phyloP scores from a whole-genome alignment of 345 rosid species.

The Diplotaxis tenuifolia region DNA sequence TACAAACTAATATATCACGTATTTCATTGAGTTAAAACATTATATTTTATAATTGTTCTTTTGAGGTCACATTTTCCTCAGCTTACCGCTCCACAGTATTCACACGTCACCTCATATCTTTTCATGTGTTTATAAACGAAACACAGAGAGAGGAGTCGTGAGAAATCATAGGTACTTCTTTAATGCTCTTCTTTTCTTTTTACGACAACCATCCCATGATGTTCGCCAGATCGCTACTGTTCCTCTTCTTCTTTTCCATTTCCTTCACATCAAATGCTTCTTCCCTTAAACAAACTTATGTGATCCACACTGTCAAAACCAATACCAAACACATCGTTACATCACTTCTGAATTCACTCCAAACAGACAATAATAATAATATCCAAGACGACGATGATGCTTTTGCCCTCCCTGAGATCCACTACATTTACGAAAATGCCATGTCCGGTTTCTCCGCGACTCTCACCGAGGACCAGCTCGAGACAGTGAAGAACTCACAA shows the following conservation, averaged over 20 bases:
- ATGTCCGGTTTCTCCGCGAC: slow-evolving; percentile 66
- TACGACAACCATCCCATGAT: slow-evolving; percentile 30
- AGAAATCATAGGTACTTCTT: slow-evolving; percentile 23
- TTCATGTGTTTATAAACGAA: slow-evolving; percentile 20
- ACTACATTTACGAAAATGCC: slow-evolving; percentile 55
- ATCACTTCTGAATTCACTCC: slow-evolving; percentile 37
- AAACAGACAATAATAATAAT: slow-evolving; percentile 23
- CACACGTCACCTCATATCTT: slow-evolving; percentile 30
- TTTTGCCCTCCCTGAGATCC: slow-evolving; percentile 41
- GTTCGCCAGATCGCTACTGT: slow-evolving; percentile 30
- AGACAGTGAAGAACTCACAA: slow-evolving; percentile 40
- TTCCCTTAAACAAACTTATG: slow-evolving; percentile 45
- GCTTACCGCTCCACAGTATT: slow-evolving; percentile 33
- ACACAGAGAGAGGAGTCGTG: neutral
- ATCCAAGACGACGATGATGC: slow-evolving; percentile 21
- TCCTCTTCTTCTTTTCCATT: slow-evolving; percentile 19
- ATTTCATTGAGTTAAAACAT: neutral
- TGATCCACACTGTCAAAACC: slow-evolving; percentile 58
- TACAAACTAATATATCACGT: slow-evolving; percentile 24
- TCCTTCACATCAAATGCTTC: slow-evolving; percentile 38
- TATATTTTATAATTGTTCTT: neutral
- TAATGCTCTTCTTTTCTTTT: slow-evolving; percentile 17
- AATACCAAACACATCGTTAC: slow-evolving; percentile 35
- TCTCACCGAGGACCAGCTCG: slow-evolving; percentile 53
- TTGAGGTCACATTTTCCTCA: slow-evolving; percentile 38